These are phyloP conservation scores for Diplodia intermedia DNA, from an alignment of 2,329 filamentous ascomycete genomes.

Conservation along the genomic window DNA sequence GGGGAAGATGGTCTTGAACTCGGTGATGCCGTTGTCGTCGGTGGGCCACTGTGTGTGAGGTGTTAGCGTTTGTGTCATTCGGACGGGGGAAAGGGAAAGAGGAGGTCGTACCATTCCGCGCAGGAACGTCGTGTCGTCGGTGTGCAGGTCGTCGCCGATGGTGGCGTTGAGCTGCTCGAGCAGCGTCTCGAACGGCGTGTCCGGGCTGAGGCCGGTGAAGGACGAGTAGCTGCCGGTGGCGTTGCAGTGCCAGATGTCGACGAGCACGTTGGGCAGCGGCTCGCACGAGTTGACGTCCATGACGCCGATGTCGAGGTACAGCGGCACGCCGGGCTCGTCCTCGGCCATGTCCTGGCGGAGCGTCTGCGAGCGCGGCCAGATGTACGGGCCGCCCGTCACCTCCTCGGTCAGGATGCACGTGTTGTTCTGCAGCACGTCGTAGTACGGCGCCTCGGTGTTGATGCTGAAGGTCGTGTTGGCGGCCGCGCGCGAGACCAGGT, in stretches of 20 bases:
- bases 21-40: conserved; percentile 39
- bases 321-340: conserved; percentile 47
- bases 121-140: conserved; percentile 42
- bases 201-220: conserved; percentile 39
- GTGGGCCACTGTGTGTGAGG: conserved; percentile 37
- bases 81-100: not conserved
- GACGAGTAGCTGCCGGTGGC: conserved; percentile 41
- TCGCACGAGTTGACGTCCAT: conserved; percentile 52
- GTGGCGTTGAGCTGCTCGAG: conserved; percentile 43
- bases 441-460: conserved; percentile 33
- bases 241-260: conserved; percentile 46
- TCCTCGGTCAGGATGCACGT: conserved; percentile 41
- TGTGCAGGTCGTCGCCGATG: conserved; percentile 39
- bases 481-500: conserved; percentile 22
- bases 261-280: conserved; percentile 46
- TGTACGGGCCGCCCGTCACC: conserved; percentile 39
- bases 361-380: conserved; percentile 37
- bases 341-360: conserved; percentile 48
- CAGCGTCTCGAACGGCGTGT: conserved; percentile 35
- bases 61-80: not conserved
- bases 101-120: conserved; percentile 37
- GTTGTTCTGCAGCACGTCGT: conserved; percentile 34
- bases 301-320: conserved; percentile 52
- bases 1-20: conserved; percentile 40
- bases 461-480: conserved; percentile 30